Evolutionary conservation across 225 moss, liverwort and hornwort species (phyloP).

Genomic region (Rhytidiadelphus loreus): DNA sequence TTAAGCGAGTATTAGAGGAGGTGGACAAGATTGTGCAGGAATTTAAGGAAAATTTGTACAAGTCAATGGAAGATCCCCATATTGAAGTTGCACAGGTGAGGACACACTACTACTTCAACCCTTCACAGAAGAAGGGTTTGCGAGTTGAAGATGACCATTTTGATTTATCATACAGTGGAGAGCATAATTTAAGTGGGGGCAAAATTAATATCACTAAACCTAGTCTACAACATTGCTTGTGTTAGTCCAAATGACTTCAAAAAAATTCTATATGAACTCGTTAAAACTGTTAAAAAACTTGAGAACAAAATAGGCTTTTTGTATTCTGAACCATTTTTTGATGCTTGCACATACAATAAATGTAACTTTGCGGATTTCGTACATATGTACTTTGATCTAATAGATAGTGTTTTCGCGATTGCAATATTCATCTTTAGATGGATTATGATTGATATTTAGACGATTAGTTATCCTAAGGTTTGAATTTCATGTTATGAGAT

Average conservation of each 20-base stretch:
- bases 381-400: not conserved
- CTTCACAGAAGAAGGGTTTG: not conserved
- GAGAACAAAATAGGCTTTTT: too few relatives aligned
- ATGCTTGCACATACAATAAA: not conserved
- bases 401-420: not conserved
- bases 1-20: constrained; percentile 92
- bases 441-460: not conserved
- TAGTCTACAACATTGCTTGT: not conserved
- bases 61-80: constrained; percentile 90
- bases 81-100: constrained; percentile 63
- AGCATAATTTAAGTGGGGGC: not conserved
- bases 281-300: not conserved
- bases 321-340: not conserved
- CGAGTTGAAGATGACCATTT: not conserved
- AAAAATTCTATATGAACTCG: not conserved
- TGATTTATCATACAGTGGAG: not conserved
- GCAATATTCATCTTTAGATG: not conserved
- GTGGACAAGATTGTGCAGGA: constrained; percentile 99
- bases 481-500: not conserved
- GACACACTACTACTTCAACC: not conserved
- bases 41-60: constrained; percentile 82
- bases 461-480: not conserved
- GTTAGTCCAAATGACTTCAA: not conserved
- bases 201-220: not conserved
- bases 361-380: not conserved